Percentiles rank a stretch among this genome's conserved stretches.
phyloP scores from a whole-genome alignment of 768 basidiomycete genomes.

The Russula dissimulans region DNA sequence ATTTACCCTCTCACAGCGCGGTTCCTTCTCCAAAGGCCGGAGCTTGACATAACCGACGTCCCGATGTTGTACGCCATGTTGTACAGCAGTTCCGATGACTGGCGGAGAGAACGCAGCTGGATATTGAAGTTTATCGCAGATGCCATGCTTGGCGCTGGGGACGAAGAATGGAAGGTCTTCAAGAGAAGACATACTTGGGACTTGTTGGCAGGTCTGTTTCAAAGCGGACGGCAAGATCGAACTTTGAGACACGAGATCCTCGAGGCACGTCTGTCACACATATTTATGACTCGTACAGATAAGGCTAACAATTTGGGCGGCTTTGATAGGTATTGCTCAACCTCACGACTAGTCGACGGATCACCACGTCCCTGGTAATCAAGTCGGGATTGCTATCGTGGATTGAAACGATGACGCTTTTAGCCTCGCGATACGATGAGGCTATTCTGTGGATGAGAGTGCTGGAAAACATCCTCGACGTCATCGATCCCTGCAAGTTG shows the following conservation, averaged over 20 bases:
- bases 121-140: conserved; percentile 77
- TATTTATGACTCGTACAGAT: background rate
- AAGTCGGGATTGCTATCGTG: conserved; percentile 68
- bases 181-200: conserved; percentile 85
- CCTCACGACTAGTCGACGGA: conserved; percentile 59
- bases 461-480: conserved; percentile 28
- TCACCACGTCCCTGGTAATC: conserved; percentile 60
- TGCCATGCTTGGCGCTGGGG: conserved; percentile 49
- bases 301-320: background rate
- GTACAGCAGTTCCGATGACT: conserved; percentile 68
- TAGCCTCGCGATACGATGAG: background rate
- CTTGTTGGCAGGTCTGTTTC: conserved; percentile 72
- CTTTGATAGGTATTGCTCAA: conserved; percentile 57
- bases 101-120: conserved; percentile 87
- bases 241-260: conserved; percentile 49
- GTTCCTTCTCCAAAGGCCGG: conserved; percentile 84
- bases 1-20: conserved; percentile 79
- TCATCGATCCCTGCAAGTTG: conserved; percentile 42
- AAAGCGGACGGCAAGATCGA: conserved; percentile 48
- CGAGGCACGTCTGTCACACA: conserved; percentile 41
- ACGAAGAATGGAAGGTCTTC: conserved; percentile 73
- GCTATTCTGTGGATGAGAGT: conserved; percentile 24
- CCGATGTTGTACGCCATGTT: conserved; percentile 88
- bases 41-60: conserved; percentile 72
- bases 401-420: conserved; percentile 65